A percentile compares a stretch with the other conserved stretches of the same genome.
Conservation (phyloP, 805 yeast genomes). For the Ogataea minuta region DNA sequence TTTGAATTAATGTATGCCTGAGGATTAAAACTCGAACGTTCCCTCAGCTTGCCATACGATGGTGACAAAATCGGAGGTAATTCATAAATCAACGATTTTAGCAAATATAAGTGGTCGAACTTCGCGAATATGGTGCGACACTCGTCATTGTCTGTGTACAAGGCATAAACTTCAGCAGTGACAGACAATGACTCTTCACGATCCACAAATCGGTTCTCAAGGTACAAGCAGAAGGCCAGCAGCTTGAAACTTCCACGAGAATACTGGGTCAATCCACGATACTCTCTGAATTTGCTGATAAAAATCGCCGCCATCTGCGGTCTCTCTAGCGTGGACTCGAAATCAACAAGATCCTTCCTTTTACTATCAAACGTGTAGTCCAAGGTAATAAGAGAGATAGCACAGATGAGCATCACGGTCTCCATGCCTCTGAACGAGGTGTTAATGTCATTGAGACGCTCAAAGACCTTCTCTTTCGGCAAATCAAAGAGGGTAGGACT, state of each 20-base stretch:
- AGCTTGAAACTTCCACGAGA: conserved; percentile 19
- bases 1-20: not conserved
- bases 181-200: conserved; percentile 6
- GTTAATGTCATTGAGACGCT: conserved; percentile 1
- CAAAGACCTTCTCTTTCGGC: conserved; percentile 5
- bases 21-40: conserved; percentile 1
- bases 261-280: conserved; percentile 3
- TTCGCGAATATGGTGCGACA: conserved; percentile 4
- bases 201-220: conserved; percentile 13
- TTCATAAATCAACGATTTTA: conserved; percentile 19
- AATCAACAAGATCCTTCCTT: not conserved
- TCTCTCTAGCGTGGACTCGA: conserved; percentile 1
- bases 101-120: conserved; percentile 12
- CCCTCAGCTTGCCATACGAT: not conserved
- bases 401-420: conserved; percentile 15
- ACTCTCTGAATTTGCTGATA: conserved; percentile 10
- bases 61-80: conserved; percentile 12
- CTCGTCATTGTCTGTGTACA: conserved; percentile 5
- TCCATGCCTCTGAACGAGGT: conserved; percentile 18
- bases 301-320: conserved; percentile 3
- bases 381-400: conserved; percentile 11
- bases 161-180: conserved; percentile 13
- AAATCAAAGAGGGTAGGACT: conserved; percentile 7
- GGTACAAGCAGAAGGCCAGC: conserved; percentile 16
- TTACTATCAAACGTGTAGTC: conserved; percentile 7